Evolutionary conservation across 257 asterid genomes (phyloP), one percentile per base, ranked within the genome.

Genomic region (Salvia hispanica): DNA sequence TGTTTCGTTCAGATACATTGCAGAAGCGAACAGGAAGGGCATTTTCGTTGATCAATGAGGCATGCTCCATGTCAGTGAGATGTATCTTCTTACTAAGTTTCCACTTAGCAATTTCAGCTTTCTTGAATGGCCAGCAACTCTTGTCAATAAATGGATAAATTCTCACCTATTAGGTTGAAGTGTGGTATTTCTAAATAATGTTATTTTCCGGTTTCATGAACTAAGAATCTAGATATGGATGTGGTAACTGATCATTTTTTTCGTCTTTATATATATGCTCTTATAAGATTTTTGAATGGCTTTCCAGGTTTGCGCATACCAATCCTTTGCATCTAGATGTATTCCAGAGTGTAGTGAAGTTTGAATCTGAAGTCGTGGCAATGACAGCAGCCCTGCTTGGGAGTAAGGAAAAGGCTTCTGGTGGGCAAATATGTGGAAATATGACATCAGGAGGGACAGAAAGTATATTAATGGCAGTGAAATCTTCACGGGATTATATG

Each of bases 371-470:
- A 81, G 97, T 94, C 55, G 95, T 94, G 75, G 82, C 86, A 15
- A 94, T 94, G 97, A 87, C 97, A 18, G 99, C 97, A 72, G 82
- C 97, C 47, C 81, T 94, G 45, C 96, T 94, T 39, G 99, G 99
- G 51, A 85, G 96, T 56, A 88, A 84, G 74, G 97, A 91, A 73
- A 87, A 83, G 73, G 64, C 79, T 59, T 83, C 95, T 31, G 97
- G 96, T 52, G 96, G 96, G 71, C 81, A 88, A 79, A 62, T 94
- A 51, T 94, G 99, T 74, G 99, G 99, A 70, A 94, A 94, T 76
- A 94, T 94, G 99, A 94, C 97, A 40, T 94, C 99, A 15, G 99
- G 99, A 47, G 99, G 99, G 69, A 91, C 99, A 47, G 99, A 94
- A 73, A 94, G 99, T 80, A 94, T 94, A 82, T 69, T 91, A 70